A percentile compares a stretch with the other conserved stretches of the same genome.
These are phyloP conservation scores for Saksenaea vasiformis DNA, from an alignment of 371 early-diverging fungal species.

Conservation along the genomic window DNA sequence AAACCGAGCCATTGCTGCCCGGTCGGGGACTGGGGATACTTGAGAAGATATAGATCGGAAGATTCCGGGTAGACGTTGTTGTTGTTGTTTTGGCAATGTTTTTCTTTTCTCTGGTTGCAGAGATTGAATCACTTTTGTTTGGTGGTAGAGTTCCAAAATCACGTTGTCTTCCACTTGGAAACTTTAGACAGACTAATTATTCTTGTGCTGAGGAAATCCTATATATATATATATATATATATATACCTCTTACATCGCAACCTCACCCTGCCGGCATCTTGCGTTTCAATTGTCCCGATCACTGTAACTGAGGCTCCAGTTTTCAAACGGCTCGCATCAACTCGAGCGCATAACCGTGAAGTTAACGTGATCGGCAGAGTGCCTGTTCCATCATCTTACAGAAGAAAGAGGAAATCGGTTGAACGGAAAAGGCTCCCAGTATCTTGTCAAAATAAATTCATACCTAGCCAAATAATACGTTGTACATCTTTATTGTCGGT, in stretches of 20 bases:
- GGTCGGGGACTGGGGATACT: background rate
- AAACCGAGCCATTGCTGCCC: slow-evolving; percentile 1
- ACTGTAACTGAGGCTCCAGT: slow-evolving; percentile 13
- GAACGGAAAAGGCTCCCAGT: background rate
- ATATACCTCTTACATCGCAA: slow-evolving; percentile 10
- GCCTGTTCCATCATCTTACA: slow-evolving; percentile 25
- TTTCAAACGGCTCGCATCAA: slow-evolving; percentile 4
- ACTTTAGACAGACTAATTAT: background rate
- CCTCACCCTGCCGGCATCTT: slow-evolving; percentile 3
- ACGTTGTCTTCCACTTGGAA: slow-evolving; percentile 17
- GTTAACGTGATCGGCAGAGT: slow-evolving; percentile 16
- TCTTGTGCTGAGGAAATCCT: background rate
- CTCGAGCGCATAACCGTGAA: slow-evolving; percentile 9
- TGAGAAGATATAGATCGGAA: background rate
- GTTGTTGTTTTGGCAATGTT: background rate
- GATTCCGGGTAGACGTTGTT: background rate
- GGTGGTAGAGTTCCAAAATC: slow-evolving; percentile 17
- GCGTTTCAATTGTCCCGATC: slow-evolving; percentile 8
- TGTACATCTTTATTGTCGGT: background rate
- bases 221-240: background rate
- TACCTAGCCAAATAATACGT: background rate
- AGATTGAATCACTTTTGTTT: slow-evolving; percentile 10
- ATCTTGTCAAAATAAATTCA: background rate
- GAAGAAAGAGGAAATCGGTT: background rate
- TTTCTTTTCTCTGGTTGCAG: background rate